phyloP scores from a whole-genome alignment of 768 basidiomycete genomes.

The Calocera viscosa region DNA sequence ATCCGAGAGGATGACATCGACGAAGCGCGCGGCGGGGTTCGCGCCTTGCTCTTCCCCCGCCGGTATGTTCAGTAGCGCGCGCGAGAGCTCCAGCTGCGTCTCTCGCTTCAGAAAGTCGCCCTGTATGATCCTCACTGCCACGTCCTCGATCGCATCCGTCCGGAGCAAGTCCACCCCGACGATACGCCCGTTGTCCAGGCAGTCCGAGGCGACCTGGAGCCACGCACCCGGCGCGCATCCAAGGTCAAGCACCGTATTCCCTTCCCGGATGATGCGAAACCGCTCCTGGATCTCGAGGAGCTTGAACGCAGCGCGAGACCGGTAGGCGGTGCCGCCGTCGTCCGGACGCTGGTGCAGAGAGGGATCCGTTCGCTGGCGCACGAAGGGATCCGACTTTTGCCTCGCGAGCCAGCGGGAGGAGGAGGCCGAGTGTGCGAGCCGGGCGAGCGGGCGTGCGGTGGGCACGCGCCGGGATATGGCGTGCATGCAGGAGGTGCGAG shows the following conservation, averaged over 20 bases:
- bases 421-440: conserved; percentile 18
- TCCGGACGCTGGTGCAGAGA: too few relatives aligned
- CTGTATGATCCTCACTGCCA: conserved; percentile 55
- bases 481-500: too few relatives aligned
- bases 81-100: conserved; percentile 37
- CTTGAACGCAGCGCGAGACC: conserved; percentile 86
- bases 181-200: too few relatives aligned
- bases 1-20: conserved; percentile 76
- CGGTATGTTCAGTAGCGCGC: conserved; percentile 25
- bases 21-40: conserved; percentile 29
- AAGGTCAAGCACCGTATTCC: conserved; percentile 59
- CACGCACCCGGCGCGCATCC: conserved; percentile 91
- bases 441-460: neutral
- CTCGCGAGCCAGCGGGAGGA: conserved; percentile 26
- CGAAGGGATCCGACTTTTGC: conserved; percentile 29
- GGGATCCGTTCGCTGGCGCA: conserved; percentile 18
- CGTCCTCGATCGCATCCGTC: conserved; percentile 59
- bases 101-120: conserved; percentile 61
- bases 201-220: conserved; percentile 82
- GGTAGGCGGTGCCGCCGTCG: conserved; percentile 40
- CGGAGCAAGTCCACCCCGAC: conserved; percentile 71
- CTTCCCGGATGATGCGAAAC: conserved; percentile 36
- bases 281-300: conserved; percentile 62
- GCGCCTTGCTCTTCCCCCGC: conserved; percentile 17
- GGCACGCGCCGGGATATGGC: neutral